phyloP scores from a whole-genome alignment of 192 early-diverging fungal species.

The Backusella luteola region DNA sequence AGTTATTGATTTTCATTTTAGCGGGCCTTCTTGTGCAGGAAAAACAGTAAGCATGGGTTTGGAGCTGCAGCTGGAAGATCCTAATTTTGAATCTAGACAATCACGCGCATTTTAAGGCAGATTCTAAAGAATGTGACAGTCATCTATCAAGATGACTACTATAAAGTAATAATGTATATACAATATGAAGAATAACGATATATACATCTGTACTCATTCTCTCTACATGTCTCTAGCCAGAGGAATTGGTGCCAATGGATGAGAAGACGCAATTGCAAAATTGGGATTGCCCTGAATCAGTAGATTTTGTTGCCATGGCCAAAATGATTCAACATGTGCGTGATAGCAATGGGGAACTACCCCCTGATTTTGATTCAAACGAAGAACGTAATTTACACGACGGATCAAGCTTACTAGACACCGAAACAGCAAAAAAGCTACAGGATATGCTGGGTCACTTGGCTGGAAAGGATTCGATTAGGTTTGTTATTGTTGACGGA shows the following conservation, averaged over 20 bases:
- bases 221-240: background rate
- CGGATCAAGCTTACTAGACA: conserved; percentile 11
- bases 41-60: conserved; percentile 54
- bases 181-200: background rate
- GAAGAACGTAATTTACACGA: conserved; percentile 43
- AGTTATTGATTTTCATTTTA: background rate
- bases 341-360: conserved; percentile 39
- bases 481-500: conserved; percentile 69
- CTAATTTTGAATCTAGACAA: conserved; percentile 34
- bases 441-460: background rate
- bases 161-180: conserved; percentile 39
- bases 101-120: conserved; percentile 55
- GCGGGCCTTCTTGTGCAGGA: conserved; percentile 75
- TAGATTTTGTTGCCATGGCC: conserved; percentile 50
- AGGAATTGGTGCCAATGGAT: conserved; percentile 46
- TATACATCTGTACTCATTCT: background rate
- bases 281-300: conserved; percentile 78
- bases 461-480: conserved; percentile 17
- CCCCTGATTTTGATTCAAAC: conserved; percentile 35
- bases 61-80: background rate
- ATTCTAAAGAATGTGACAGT: conserved; percentile 61
- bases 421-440: background rate
- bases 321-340: conserved; percentile 30
- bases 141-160: conserved; percentile 79
- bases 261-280: conserved; percentile 54